phyloP scores from a whole-genome alignment of 331 rosid species.

The Malus hybrid region DNA sequence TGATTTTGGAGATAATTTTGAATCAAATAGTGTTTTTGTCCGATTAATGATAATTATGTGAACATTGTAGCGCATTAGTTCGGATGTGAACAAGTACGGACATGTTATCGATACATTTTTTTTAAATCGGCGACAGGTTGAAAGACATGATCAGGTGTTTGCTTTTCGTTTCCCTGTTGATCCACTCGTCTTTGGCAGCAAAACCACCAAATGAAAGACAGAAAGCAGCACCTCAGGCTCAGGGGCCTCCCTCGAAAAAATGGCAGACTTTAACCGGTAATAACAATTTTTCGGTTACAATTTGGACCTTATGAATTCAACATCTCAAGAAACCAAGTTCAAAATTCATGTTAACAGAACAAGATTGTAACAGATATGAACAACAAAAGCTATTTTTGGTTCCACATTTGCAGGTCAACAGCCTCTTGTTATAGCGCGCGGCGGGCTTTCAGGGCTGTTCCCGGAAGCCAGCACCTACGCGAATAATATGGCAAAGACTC shows the following conservation, averaged over 20 bases:
- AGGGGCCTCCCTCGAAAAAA: conserved; percentile 11
- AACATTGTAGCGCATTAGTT: not conserved
- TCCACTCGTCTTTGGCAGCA: conserved; percentile 44
- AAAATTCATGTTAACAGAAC: not conserved
- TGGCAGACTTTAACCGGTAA: conserved; percentile 79
- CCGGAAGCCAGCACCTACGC: conserved; percentile 56
- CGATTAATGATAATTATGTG: not conserved
- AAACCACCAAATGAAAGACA: conserved; percentile 9
- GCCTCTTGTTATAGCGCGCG: conserved; percentile 71
- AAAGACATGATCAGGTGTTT: conserved; percentile 48
- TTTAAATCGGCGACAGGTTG: not conserved
- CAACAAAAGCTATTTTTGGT: too few relatives aligned
- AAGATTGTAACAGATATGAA: too few relatives aligned
- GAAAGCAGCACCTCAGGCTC: not conserved
- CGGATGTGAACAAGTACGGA: too few relatives aligned
- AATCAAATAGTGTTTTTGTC: not conserved
- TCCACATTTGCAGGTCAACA: conserved; percentile 31
- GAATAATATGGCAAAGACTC: conserved; percentile 9
- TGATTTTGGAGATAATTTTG: too few relatives aligned
- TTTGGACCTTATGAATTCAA: not conserved
- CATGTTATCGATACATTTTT: too few relatives aligned
- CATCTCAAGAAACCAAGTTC: not conserved
- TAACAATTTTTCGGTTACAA: not conserved
- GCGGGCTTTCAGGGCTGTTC: conserved; percentile 71
- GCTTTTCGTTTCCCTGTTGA: conserved; percentile 43